phyloP scores from a whole-genome alignment of 176 grass and related monocot species.

The Oryza punctata region DNA sequence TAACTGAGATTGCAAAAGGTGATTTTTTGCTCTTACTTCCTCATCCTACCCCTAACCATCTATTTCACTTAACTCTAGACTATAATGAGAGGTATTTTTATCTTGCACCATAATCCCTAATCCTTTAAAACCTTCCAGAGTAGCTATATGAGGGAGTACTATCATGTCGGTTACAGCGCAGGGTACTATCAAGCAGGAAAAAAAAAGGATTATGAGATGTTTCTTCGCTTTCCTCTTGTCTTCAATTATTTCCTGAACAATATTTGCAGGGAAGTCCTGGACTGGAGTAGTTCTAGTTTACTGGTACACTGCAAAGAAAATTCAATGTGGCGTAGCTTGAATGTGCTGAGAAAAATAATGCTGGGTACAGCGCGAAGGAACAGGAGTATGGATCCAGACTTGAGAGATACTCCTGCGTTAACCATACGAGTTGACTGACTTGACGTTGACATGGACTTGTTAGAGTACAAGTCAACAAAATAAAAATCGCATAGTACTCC shows the following conservation, averaged over 20 bases:
- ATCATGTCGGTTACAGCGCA: no score
- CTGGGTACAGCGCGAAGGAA: neutral
- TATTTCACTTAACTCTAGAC: no score
- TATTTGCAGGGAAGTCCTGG: neutral
- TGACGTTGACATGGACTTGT: slow-evolving; percentile 18
- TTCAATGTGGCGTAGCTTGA: neutral
- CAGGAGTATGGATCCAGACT: neutral
- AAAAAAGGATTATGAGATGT: no score
- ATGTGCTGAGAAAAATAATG: neutral
- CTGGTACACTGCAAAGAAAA: neutral
- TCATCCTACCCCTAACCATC: no score
- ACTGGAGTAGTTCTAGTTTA: neutral
- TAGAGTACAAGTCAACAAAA: neutral
- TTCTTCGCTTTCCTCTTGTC: no score
- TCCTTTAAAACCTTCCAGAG: no score
- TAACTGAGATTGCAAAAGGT: no score
- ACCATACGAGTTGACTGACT: neutral
- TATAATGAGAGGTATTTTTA: no score
- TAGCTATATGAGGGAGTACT: no score
- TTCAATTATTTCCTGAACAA: neutral
- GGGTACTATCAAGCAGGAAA: no score
- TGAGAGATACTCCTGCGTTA: neutral
- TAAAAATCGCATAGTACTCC: neutral
- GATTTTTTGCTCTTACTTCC: no score
- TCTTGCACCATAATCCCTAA: no score